Base-by-base conservation (phyloP, 2,329 filamentous ascomycete genomes). In the Ascochyta viciae-villosae region DNA sequence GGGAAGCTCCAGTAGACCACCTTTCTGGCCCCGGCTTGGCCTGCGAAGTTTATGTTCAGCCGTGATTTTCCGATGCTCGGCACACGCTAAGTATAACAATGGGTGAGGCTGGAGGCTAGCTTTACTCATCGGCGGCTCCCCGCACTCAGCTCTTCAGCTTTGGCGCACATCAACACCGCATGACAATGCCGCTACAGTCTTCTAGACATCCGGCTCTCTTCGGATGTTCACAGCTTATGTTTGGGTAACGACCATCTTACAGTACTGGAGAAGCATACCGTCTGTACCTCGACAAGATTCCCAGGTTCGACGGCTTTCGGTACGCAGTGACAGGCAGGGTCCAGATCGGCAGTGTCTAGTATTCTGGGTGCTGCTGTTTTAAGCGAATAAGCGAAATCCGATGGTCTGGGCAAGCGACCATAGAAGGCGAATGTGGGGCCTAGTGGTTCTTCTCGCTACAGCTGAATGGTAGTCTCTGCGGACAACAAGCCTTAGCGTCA, bases 321-420 rank as follows among this genome's bases (percentile, higher is more conserved):
- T 22, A 31, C 34, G 35, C 16, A 8, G 34, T 39, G 15, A 40
- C 26, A 40, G 37, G 13, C n/a, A 50, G 40, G 46, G 52, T 42
- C 31, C 42, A 38, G 53, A 50, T 50, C 31, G 26, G 42, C 53
- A 19, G n/a, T 13, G 43, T 42, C 38, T 42, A 26, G 23, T n/a
- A 41, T 22, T 19, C 7, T 16, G 24, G 29, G n/a, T 16, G 24
- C 39, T 47, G 53, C 47, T 56, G 47, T 51, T 52, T 41, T 49
- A 46, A 49, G 54, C 48, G 34, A 35, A 31, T 39, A 45, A 57
- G 49, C 54, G 39, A 53, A 38, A 37, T 22, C 44, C 29, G n/a
- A 48, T 38, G 22, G 10, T 45, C 39, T 57, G 48, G 49, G 40
- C 49, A 52, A 53, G 54, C 49, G 34, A 49, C 47, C 10, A 19